A percentile compares a stretch with the other conserved stretches of the same genome.
Conservation (phyloP, 352 stramenopile genomes). For the Globisporangium emineosum region DNA sequence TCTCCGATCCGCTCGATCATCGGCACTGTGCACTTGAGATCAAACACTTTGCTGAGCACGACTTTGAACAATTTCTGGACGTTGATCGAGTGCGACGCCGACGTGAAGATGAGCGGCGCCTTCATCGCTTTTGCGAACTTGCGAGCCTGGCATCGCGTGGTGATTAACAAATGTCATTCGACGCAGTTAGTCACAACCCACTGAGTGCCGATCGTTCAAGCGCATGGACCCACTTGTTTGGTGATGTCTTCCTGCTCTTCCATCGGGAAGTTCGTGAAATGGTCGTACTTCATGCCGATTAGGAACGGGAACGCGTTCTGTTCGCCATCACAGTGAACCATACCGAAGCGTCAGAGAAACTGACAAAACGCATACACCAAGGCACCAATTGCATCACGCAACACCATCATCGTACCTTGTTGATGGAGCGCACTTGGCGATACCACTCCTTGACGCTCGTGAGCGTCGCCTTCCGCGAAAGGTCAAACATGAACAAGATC, state of each 20-base stretch:
- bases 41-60: constrained; percentile 92
- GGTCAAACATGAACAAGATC: constrained; percentile 96
- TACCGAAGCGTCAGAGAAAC: background rate
- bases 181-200: background rate
- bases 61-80: constrained; percentile 96
- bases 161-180: background rate
- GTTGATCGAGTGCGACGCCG: constrained; percentile 93
- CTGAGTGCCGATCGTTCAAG: background rate
- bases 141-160: constrained; percentile 51
- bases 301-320: constrained; percentile 92
- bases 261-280: constrained; percentile 86
- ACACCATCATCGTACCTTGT: constrained; percentile 56
- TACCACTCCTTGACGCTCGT: constrained; percentile 94
- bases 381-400: too few relatives aligned
- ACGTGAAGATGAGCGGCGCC: constrained; percentile 93
- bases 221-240: constrained; percentile 66
- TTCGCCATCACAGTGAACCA: background rate
- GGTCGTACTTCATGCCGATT: constrained; percentile 94
- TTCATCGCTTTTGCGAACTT: constrained; percentile 96
- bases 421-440: constrained; percentile 87
- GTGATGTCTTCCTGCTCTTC: constrained; percentile 94
- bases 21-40: constrained; percentile 92
- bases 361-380: background rate
- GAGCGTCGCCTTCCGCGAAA: constrained; percentile 90
- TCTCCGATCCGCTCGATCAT: constrained; percentile 92